Base-by-base conservation (phyloP, 139 green algal genomes). In the Dunaliella primolecta region DNA sequence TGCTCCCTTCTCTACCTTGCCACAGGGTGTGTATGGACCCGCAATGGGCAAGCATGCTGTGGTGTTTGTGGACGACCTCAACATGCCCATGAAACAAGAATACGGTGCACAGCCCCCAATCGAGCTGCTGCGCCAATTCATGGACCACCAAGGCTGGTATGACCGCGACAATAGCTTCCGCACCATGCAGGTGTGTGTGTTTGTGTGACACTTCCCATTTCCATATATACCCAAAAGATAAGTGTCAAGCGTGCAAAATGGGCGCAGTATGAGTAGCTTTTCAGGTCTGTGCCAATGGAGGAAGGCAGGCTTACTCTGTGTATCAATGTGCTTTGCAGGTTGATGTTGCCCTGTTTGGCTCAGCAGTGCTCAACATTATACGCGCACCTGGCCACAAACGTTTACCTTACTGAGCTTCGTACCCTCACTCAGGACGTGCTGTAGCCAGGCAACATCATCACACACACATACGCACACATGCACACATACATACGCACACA, bases 21-120 rank as follows among this genome's bases (percentile, higher is more conserved):
- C 29, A 33, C 75, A 91, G 88, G 88, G 88, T 34, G 86, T 87
- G 37, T 91, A 87, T 56, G 87, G 84, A 25, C 90, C 90, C 1
- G 31, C 88, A 1, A 36, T 84, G 15, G 87, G 86, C 11, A 88
- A 89, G 36, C 36, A 46, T 0, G 86, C 87, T 1, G 83, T 94
- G 21, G 87, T 94, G 29, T 94, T 94, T 70, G 90, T 95, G 46
- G 93, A 95, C 74, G 93, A 95, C 84, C 85, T 95, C 3, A 95
- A 94, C 90, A 95, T 95, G 93, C 93, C 93, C 2, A 89, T 92
- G 84, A 86, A 83, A 29, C 93, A 96, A 85, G 90, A 91, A 80
- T 96, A 96, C 89, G 89, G 90, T 46, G 94, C 93, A 7, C 94
- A 97, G 88, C 94, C 94, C 23, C 94, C 94, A 2, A 92, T 97